A percentile compares a stretch with the other conserved stretches of the same genome.
phyloP scores from a whole-genome alignment of 768 basidiomycete species.

The Dacryopinax primogenitus region DNA sequence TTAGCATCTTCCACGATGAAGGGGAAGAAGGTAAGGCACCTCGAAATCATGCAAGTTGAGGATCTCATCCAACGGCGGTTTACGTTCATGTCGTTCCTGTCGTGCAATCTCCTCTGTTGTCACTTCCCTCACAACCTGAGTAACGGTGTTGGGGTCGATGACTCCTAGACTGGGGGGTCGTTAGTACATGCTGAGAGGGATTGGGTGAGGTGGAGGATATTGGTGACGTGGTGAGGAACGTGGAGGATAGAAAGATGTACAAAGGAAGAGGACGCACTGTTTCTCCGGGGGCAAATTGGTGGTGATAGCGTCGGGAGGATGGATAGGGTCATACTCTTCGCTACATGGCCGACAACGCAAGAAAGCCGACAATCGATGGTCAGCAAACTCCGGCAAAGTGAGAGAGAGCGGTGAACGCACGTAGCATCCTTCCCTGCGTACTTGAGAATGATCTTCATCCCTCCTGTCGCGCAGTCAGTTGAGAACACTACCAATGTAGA shows the following conservation, averaged over 20 bases:
- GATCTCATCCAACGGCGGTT: constrained; percentile 65
- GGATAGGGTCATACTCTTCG: constrained; percentile 70
- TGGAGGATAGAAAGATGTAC: constrained; percentile 4
- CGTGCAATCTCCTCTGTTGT: constrained; percentile 62
- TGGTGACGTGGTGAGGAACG: not conserved
- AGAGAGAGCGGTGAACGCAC: constrained; percentile 31
- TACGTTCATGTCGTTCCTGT: constrained; percentile 43
- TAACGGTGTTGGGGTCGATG: constrained; percentile 55
- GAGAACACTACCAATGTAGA: not conserved
- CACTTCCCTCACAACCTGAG: constrained; percentile 47
- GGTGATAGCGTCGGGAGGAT: constrained; percentile 19
- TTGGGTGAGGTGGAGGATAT: too few species aligned
- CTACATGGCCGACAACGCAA: constrained; percentile 26
- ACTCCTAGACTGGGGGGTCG: constrained; percentile 40
- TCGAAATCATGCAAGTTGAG: constrained; percentile 93
- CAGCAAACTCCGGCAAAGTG: too few species aligned
- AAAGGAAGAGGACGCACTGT: constrained; percentile 38
- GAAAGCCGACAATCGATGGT: too few species aligned
- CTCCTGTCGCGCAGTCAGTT: constrained; percentile 37
- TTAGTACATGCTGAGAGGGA: too few species aligned
- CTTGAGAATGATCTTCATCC: constrained; percentile 71
- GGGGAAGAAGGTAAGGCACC: constrained; percentile 30
- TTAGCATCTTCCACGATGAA: not conserved
- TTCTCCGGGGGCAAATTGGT: constrained; percentile 64
- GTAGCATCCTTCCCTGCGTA: constrained; percentile 86